These are phyloP conservation scores for Botrytis fragariae DNA, from an alignment of 2,329 filamentous ascomycete genomes.

Conservation along the genomic window DNA sequence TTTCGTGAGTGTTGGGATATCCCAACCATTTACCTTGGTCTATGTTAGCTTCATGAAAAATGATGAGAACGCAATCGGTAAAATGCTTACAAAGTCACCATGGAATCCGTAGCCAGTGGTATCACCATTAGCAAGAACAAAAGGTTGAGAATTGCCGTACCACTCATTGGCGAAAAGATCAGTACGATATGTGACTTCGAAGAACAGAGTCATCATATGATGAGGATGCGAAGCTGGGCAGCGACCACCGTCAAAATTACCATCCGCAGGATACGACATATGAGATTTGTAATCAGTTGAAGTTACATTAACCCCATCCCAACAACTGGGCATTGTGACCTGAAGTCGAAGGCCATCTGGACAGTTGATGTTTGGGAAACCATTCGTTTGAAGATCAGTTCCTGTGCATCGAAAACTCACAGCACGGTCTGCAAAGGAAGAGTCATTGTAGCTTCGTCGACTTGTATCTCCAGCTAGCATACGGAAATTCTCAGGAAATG, in stretches of 20 bases:
- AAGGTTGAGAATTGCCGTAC: slow-evolving; percentile 52
- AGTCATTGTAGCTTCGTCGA: slow-evolving; percentile 16
- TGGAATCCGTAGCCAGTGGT: slow-evolving; percentile 21
- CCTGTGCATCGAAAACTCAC: slow-evolving; percentile 53
- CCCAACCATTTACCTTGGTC: slow-evolving; percentile 17
- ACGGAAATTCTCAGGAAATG: slow-evolving; percentile 42
- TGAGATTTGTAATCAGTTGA: slow-evolving; percentile 54
- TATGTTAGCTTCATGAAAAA: background rate
- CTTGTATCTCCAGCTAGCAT: slow-evolving; percentile 45
- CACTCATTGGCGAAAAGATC: slow-evolving; percentile 58
- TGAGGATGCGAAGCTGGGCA: slow-evolving; percentile 53
- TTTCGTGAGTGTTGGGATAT: slow-evolving; percentile 16
- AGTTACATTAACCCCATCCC: slow-evolving; percentile 59
- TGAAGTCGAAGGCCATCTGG: slow-evolving; percentile 51
- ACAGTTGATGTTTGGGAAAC: slow-evolving; percentile 55
- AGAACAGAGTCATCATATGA: slow-evolving; percentile 58
- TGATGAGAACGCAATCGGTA: background rate
- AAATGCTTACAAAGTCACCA: slow-evolving; percentile 18
- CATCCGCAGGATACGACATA: slow-evolving; percentile 49
- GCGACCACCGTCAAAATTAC: slow-evolving; percentile 42
- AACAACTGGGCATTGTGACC: slow-evolving; percentile 58
- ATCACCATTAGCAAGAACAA: slow-evolving; percentile 20
- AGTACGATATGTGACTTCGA: slow-evolving; percentile 56
- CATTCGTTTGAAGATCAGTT: slow-evolving; percentile 44
- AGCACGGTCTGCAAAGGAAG: slow-evolving; percentile 20